Conservation (phyloP, 345 rosid genomes). For the Fremontodendron californicum region DNA sequence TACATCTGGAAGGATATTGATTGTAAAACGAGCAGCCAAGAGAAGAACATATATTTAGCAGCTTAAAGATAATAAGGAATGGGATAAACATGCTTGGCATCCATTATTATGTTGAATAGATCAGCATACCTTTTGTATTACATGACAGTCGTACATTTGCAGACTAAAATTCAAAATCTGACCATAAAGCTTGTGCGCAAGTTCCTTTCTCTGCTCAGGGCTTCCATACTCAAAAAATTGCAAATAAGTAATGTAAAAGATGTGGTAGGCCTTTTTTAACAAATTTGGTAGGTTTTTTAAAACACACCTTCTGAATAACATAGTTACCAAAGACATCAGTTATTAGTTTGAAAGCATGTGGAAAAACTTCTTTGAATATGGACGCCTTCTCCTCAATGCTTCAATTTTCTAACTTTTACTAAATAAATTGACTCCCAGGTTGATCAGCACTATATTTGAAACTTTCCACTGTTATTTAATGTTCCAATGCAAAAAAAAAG, state of each 20-base stretch:
- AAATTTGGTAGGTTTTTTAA: not conserved
- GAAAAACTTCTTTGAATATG: slow-evolving; percentile 64
- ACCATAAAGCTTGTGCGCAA: slow-evolving; percentile 58
- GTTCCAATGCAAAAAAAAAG: not conserved
- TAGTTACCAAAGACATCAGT: slow-evolving; percentile 78
- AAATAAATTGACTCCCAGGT: slow-evolving; percentile 74
- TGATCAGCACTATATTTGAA: slow-evolving; percentile 64
- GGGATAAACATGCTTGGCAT: not conserved
- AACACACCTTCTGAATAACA: slow-evolving; percentile 66
- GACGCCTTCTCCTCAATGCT: slow-evolving; percentile 52
- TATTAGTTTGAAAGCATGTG: slow-evolving; percentile 58
- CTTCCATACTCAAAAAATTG: slow-evolving; percentile 69
- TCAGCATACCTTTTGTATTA: slow-evolving; percentile 59
- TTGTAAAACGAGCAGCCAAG: not conserved
- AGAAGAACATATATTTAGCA: not conserved
- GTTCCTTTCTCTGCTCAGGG: slow-evolving; percentile 52
- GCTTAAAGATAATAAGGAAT: not conserved
- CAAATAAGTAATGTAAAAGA: slow-evolving; percentile 15
- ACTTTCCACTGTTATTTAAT: slow-evolving; percentile 3
- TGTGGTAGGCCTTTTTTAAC: not conserved
- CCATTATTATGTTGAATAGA: not conserved
- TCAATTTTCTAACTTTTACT: slow-evolving; percentile 66
- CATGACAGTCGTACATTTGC: slow-evolving; percentile 80
- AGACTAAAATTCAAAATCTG: slow-evolving; percentile 57
- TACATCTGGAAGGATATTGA: not conserved